These are phyloP conservation scores for Staphylotrichum longicolle DNA, from an alignment of 495 filamentous ascomycete genomes.

Conservation along the genomic window DNA sequence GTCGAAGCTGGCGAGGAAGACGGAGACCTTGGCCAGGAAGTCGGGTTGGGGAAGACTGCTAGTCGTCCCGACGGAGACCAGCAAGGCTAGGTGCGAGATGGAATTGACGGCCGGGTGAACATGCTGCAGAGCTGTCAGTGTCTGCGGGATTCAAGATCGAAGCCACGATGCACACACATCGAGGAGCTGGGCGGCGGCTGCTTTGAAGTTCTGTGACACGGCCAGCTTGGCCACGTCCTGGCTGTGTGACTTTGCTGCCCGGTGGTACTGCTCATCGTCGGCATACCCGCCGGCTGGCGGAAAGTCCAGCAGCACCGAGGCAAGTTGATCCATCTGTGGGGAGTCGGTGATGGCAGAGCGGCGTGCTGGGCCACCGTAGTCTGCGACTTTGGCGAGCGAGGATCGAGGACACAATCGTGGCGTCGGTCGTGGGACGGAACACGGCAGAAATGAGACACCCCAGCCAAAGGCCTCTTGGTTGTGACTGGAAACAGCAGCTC, in stretches of 20 bases:
- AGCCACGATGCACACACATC: conserved; percentile 24
- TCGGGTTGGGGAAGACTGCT: conserved; percentile 20
- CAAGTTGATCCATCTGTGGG: conserved; percentile 38
- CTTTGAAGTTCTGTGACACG: conserved; percentile 18
- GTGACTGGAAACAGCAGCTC: no score
- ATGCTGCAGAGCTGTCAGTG: conserved; percentile 28
- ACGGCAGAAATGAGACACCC: not conserved
- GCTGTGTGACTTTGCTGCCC: conserved; percentile 31
- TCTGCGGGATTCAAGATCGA: not conserved
- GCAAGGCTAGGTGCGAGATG: conserved; percentile 44
- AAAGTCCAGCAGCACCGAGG: conserved; percentile 41
- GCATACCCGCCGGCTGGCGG: conserved; percentile 31
- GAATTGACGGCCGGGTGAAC: conserved; percentile 43
- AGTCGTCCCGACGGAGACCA: conserved; percentile 23
- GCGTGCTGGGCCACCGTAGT: not conserved
- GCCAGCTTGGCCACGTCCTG: conserved; percentile 33
- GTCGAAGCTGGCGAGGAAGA: conserved; percentile 47
- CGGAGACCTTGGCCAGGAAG: conserved; percentile 37
- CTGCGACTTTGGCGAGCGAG: not conserved
- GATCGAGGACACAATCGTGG: not conserved
- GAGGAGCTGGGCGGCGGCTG: conserved; percentile 32
- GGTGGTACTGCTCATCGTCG: conserved; percentile 32
- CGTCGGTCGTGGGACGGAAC: conserved; percentile 1
- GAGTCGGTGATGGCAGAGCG: not conserved
- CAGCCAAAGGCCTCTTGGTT: no score